Percentiles rank a stretch among this genome's conserved stretches.
phyloP scores from a whole-genome alignment of 768 basidiomycete species.

The Pulveroboletus sp. region DNA sequence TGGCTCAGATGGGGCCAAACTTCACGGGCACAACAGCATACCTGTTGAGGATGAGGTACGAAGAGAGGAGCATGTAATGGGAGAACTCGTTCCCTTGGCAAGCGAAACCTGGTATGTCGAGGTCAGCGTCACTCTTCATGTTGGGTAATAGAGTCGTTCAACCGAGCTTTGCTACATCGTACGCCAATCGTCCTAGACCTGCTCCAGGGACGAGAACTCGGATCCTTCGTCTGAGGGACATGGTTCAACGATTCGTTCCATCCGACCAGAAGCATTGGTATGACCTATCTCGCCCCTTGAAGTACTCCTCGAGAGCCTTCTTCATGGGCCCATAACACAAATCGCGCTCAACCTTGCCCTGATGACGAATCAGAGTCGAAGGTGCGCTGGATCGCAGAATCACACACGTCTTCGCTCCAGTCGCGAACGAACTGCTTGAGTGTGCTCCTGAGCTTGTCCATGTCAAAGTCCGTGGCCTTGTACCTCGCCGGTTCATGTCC shows the following conservation, averaged over 20 bases:
- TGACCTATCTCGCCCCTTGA: conserved; percentile 50
- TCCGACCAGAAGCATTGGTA: not conserved
- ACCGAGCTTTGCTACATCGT: conserved; percentile 84
- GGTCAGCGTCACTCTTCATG: no score
- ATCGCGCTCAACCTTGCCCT: conserved; percentile 87
- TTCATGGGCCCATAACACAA: conserved; percentile 79
- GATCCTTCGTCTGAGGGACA: conserved; percentile 41
- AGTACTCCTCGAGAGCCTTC: conserved; percentile 64
- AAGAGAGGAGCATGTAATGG: no score
- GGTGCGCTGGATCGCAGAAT: not conserved
- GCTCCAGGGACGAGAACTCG: no score
- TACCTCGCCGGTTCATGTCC: conserved; percentile 32
- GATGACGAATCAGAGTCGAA: not conserved
- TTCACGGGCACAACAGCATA: no score
- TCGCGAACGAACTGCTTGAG: conserved; percentile 91
- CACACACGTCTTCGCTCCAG: conserved; percentile 78
- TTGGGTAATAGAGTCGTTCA: conserved; percentile 11
- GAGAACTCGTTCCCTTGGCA: no score
- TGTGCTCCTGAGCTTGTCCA: conserved; percentile 90
- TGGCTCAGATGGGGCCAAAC: no score
- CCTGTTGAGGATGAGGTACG: no score
- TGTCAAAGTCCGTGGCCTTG: conserved; percentile 65
- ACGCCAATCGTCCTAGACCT: no score
- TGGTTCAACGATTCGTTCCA: not conserved
- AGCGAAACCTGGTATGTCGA: no score